Evolutionary conservation across 75 land plant species (phyloP), one percentile per base, ranked within the genome.

Genomic region (Chamaecyparis obtusa): DNA sequence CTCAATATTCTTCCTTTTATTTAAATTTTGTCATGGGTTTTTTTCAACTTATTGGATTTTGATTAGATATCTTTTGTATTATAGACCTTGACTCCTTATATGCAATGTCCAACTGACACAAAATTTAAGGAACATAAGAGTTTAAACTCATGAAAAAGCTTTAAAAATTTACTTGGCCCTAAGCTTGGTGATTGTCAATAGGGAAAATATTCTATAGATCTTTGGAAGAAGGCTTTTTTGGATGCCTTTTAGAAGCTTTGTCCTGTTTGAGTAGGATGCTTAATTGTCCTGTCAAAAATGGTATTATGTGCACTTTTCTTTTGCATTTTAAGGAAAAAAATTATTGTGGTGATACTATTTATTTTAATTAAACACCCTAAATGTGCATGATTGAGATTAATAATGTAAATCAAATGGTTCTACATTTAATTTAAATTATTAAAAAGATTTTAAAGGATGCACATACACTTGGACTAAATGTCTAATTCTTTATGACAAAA

Each of bases 241-340:
- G 97, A 98, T 90, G 96, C 99, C 33, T 90, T 90, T 84, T 89
- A 91, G 79, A 89, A 94, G 79, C 93, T 98, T 9, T 98, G 99
- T 89, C 99, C 99, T 27, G 91, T 95, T 87, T 93, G 99, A 87
- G 93, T 94, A 75, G 92, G 92, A 19, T 98, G 99, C 91, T 88
- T 98, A 85, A 94, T 94, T 78, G 91, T 95, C 8, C 83, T 98
- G 85, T 93, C 89, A 27, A 98, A 88, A 89, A 89, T 93, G 91
- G 99, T 98, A 92, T 24, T 91, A 4, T 32, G 19, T 88, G 8
- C 17, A 24, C 35, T 83, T 83, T n/a, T n/a, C 5, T 24, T 77
- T 77, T 41, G 2, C 2, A 2, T 77, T 77, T 39, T 32, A 35
- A 77, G 67, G 67, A 37, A 37, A 37, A n/a, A n/a, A 77, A 37